Conservation (phyloP, 108 stramenopile genomes). For the Discostella stelligeroides region DNA sequence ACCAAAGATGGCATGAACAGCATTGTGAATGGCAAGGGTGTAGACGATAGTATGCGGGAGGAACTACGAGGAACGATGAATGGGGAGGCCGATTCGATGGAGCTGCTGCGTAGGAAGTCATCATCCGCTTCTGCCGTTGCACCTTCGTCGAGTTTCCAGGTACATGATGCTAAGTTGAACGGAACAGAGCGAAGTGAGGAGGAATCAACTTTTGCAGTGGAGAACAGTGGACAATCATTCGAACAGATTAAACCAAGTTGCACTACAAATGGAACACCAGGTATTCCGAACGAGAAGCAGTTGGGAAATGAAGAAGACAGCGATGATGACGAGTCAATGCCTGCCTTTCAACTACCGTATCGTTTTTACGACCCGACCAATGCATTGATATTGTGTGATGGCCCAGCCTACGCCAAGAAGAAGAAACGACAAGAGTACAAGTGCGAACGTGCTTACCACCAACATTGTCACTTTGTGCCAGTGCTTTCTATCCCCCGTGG, state of each 20-base stretch:
- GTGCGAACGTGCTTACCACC: conserved; percentile 85
- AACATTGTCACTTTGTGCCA: conserved; percentile 89
- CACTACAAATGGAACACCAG: no score
- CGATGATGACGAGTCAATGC: conserved; percentile 27
- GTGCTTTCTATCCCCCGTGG: conserved; percentile 70
- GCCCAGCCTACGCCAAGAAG: conserved; percentile 31
- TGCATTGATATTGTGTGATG: conserved; percentile 79
- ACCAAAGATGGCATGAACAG: neutral
- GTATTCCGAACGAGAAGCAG: no score
- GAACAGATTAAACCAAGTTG: no score
- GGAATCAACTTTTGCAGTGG: neutral
- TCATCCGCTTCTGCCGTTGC: neutral
- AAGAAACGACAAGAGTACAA: conserved; percentile 21
- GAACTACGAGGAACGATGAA: neutral
- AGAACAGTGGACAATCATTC: no score
- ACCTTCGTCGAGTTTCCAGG: neutral
- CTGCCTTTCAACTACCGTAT: conserved; percentile 59
- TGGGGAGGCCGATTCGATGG: neutral
- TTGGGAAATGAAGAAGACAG: conserved; percentile 32
- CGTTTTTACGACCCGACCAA: conserved; percentile 73
- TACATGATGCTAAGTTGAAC: conserved; percentile 40
- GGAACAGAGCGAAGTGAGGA: conserved; percentile 19
- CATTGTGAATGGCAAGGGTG: neutral
- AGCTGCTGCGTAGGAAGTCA: neutral
- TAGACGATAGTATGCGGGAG: conserved; percentile 1